phyloP scores from a whole-genome alignment of 1,139 yeast genomes.

The Zygosaccharomyces pseudobailii region DNA sequence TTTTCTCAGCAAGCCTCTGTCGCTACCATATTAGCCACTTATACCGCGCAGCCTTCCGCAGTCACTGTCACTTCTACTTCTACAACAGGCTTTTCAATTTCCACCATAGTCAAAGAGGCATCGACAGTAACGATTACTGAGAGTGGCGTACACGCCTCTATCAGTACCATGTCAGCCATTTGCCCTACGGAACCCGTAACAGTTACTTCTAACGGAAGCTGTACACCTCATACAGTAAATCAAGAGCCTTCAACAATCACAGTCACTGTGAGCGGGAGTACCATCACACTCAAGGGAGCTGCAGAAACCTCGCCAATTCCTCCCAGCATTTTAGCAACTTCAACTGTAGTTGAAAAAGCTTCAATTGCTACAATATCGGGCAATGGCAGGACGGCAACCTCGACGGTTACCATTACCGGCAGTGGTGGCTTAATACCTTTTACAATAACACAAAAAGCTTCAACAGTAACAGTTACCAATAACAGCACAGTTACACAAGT shows the following conservation, averaged over 20 bases:
- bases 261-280: neutral
- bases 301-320: too few relatives aligned
- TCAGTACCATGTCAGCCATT: neutral
- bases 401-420: constrained; percentile 1
- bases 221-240: neutral
- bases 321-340: neutral
- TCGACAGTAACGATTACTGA: neutral
- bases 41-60: neutral
- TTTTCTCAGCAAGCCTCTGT: too few relatives aligned
- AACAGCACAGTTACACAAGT: neutral
- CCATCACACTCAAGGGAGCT: too few relatives aligned
- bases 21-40: too few relatives aligned
- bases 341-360: neutral
- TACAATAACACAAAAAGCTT: neutral
- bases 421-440: neutral
- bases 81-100: neutral
- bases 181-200: constrained; percentile 1
- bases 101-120: neutral
- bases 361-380: neutral
- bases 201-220: neutral
- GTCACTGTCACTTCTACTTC: neutral
- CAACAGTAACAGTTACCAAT: neutral
- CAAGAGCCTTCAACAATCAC: neutral
- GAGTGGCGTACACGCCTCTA: neutral
- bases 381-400: neutral